Evolutionary conservation across 169 alveolate species (phyloP).

Genomic region (Plasmodium yoelii): DNA sequence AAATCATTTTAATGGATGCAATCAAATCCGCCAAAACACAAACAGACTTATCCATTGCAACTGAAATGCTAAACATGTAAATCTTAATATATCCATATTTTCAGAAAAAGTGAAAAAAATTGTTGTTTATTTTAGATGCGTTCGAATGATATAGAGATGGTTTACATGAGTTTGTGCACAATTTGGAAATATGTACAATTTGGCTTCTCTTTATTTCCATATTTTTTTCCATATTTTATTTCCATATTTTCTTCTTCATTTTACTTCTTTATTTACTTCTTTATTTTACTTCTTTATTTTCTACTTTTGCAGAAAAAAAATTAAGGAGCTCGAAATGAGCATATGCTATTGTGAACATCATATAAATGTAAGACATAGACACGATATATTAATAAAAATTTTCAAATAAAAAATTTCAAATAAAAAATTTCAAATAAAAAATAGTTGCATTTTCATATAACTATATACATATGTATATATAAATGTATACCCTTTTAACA

Average conservation of each 20-base stretch:
- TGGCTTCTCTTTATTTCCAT: neutral
- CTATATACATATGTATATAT: too few species aligned
- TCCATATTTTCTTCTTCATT: too few species aligned
- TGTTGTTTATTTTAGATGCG: too few species aligned
- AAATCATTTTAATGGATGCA: conserved; percentile 61
- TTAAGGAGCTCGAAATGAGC: conserved; percentile 52
- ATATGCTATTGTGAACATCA: conserved; percentile 68
- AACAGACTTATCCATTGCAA: conserved; percentile 64
- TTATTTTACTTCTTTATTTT: neutral
- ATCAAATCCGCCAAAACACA: conserved; percentile 56
- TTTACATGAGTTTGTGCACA: too few species aligned
- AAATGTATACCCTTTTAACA: neutral
- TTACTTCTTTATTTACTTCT: too few species aligned
- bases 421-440: too few species aligned
- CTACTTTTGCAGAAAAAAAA: conserved; percentile 28
- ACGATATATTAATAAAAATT: too few species aligned
- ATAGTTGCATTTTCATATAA: too few species aligned
- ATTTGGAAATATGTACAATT: too few species aligned
- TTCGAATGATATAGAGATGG: too few species aligned
- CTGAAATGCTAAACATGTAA: conserved; percentile 61
- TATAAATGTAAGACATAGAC: conserved; percentile 29
- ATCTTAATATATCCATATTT: neutral
- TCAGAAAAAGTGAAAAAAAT: neutral
- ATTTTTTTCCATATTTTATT: too few species aligned
- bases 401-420: too few species aligned